phyloP scores from a whole-genome alignment of 2,329 filamentous ascomycete genomes.

The Dactylonectria estremocensis region DNA sequence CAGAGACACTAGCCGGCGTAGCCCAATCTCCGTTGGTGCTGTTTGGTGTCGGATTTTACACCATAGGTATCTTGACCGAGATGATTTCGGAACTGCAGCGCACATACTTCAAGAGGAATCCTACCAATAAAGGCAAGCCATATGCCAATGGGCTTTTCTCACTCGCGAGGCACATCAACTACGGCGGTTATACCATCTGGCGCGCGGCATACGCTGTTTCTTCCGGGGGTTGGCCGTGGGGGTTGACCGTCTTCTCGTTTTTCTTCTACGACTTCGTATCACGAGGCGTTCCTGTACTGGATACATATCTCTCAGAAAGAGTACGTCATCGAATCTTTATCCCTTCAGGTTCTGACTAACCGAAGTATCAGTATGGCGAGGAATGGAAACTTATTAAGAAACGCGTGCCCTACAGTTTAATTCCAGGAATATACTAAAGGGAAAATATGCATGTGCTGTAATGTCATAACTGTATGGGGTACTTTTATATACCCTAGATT shows the following conservation, averaged over 20 bases:
- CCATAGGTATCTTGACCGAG: slow-evolving; percentile 68
- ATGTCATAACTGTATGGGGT: neutral
- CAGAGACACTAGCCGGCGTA: neutral
- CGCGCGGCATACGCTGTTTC: slow-evolving; percentile 29
- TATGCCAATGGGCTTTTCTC: slow-evolving; percentile 43
- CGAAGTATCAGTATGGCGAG: neutral
- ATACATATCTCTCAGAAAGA: neutral
- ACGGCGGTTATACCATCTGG: neutral
- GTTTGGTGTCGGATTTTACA: slow-evolving; percentile 57
- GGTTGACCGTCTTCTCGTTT: neutral
- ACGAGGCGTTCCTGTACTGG: neutral
- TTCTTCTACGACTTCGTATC: neutral
- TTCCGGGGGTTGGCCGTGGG: neutral
- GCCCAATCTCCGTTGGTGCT: neutral
- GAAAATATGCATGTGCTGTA: neutral
- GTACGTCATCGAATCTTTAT: neutral
- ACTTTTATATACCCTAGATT: too few species aligned
- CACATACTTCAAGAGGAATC: slow-evolving; percentile 55
- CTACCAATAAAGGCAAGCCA: slow-evolving; percentile 56
- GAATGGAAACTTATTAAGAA: neutral
- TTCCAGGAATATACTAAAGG: neutral
- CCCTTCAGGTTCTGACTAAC: neutral
- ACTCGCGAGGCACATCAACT: neutral
- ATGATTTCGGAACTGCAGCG: slow-evolving; percentile 71
- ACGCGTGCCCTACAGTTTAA: neutral